Evolutionary conservation across 2,329 filamentous ascomycete genomes (phyloP).

Genomic region (Cordyceps farinosa): DNA sequence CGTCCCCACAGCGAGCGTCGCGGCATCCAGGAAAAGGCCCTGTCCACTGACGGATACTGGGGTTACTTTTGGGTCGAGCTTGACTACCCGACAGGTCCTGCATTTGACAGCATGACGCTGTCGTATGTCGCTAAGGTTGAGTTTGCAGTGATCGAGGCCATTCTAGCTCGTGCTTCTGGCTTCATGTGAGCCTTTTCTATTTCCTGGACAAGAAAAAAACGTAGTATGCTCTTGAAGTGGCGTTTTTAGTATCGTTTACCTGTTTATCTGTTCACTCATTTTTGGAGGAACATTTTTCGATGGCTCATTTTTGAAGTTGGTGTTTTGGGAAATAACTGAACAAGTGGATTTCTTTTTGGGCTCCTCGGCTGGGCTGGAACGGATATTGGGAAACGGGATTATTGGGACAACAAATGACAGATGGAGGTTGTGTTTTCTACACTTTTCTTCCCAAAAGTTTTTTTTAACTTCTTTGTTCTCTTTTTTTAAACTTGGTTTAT

Average conservation of each 20-base stretch:
- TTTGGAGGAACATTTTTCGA: constrained; percentile 5
- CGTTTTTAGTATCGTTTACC: background rate
- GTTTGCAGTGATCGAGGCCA: constrained; percentile 46
- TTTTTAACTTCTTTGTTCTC: background rate
- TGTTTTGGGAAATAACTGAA: constrained; percentile 2
- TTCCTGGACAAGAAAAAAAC: too few relatives aligned
- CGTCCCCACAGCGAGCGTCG: constrained; percentile 42
- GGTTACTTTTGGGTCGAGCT: constrained; percentile 52
- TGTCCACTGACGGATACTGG: constrained; percentile 44
- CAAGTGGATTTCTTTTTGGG: background rate
- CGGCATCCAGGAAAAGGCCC: constrained; percentile 31
- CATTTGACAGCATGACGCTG: constrained; percentile 48
- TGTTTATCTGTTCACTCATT: background rate
- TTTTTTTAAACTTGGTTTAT: background rate
- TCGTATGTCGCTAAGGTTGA: constrained; percentile 44
- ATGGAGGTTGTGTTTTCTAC: background rate
- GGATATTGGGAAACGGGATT: background rate
- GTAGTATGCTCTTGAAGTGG: background rate
- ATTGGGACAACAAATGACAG: background rate
- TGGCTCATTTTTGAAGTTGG: constrained; percentile 7
- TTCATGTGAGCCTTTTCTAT: background rate
- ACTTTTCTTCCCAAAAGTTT: background rate
- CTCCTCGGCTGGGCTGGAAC: background rate
- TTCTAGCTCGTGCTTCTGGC: constrained; percentile 43
- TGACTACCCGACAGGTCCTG: constrained; percentile 36